Conservation (phyloP, 208 protist species). For the Leishmania mexicana region DNA sequence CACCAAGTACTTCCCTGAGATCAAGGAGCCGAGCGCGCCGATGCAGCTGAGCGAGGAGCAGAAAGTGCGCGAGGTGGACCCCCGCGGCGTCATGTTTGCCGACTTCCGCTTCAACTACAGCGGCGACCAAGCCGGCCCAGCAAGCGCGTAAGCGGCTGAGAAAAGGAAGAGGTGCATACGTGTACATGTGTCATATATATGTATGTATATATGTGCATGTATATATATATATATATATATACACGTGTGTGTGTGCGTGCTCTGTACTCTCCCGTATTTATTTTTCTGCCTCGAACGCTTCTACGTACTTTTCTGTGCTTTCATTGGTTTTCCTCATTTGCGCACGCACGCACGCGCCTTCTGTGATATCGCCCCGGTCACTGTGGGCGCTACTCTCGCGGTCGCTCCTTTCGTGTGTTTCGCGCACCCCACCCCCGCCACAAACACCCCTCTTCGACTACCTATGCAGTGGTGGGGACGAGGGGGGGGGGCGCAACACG, state of each 20-base stretch:
- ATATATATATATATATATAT: not conserved
- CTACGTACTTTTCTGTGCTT: too few species aligned
- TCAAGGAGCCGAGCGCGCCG: slow-evolving; percentile 53
- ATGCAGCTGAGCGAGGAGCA: slow-evolving; percentile 51
- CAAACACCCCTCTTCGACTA: not conserved
- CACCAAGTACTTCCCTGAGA: slow-evolving; percentile 89
- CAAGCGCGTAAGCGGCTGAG: not conserved
- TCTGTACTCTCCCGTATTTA: too few species aligned
- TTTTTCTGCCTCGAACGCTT: too few species aligned
- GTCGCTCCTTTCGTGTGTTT: not conserved
- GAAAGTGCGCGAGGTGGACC: slow-evolving; percentile 74
- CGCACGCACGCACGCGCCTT: not conserved
- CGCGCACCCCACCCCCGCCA: too few species aligned
- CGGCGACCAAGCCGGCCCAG: slow-evolving; percentile 16
- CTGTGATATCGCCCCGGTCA: not conserved
- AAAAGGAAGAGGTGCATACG: not conserved
- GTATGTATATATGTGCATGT: not conserved
- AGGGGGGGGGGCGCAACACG: not conserved
- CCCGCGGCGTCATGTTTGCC: slow-evolving; percentile 85
- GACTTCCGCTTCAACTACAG: slow-evolving; percentile 86
- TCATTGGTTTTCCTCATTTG: too few species aligned
- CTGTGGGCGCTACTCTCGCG: not conserved
- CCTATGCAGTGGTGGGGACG: not conserved
- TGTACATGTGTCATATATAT: too few species aligned
- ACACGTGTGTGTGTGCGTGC: not conserved